Percentiles rank a stretch among this genome's conserved stretches.
Evolutionary conservation across 352 stramenopile species (phyloP).

Genomic region (Pythium vanterpoolii): DNA sequence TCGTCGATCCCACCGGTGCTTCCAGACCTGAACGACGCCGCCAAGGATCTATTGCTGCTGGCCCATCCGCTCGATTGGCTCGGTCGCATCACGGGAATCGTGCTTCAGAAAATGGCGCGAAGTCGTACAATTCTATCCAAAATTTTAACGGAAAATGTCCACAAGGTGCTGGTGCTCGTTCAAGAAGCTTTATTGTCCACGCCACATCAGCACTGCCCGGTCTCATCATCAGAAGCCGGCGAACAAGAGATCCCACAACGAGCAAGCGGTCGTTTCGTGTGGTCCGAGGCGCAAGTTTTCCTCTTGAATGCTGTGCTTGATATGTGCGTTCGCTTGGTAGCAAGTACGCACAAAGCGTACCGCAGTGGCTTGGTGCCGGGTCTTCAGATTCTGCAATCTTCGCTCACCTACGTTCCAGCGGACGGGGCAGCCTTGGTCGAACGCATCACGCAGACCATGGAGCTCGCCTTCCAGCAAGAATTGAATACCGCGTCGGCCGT

Average conservation of each 20-base stretch:
- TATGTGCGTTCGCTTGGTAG: constrained; percentile 63
- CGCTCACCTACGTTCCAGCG: constrained; percentile 41
- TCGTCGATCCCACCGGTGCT: constrained; percentile 22
- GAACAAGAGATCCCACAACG: neutral
- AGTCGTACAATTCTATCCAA: constrained; percentile 74
- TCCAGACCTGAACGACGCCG: neutral
- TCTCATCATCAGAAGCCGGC: neutral
- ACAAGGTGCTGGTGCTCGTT: constrained; percentile 65
- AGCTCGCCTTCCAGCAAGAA: constrained; percentile 76
- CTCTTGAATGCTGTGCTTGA: constrained; percentile 72
- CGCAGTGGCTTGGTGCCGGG: constrained; percentile 63
- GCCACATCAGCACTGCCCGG: constrained; percentile 24
- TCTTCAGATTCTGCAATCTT: constrained; percentile 61
- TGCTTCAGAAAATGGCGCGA: constrained; percentile 74
- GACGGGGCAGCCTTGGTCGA: constrained; percentile 38
- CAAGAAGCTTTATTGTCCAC: constrained; percentile 56
- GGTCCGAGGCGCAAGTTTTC: constrained; percentile 65
- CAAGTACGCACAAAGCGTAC: constrained; percentile 79
- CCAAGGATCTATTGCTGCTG: constrained; percentile 18
- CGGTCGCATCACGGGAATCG: constrained; percentile 56
- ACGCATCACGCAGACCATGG: constrained; percentile 53
- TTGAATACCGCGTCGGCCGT: constrained; percentile 59
- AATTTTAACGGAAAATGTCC: constrained; percentile 71
- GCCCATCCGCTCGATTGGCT: constrained; percentile 59
- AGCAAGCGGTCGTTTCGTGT: constrained; percentile 25